Base-by-base conservation (phyloP, 2,329 filamentous ascomycete species). In the Alternaria incomplexa region DNA sequence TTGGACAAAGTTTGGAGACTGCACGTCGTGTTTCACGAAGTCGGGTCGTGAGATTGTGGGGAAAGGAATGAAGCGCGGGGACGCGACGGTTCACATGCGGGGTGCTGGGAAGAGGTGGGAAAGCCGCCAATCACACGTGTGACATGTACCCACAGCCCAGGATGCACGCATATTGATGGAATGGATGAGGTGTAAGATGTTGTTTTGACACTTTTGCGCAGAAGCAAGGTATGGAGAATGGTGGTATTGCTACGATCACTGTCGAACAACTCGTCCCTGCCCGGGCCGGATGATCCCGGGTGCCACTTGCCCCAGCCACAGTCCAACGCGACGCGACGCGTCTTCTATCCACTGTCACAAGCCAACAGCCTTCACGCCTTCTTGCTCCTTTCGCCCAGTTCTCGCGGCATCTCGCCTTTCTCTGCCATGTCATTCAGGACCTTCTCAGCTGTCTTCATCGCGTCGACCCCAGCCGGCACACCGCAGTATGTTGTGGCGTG, bases 401-500 rank as follows among this genome's bases (percentile, higher is more conserved):
- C 76, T 11, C 77, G 69, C 17, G 73, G 62, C 74, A 71, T 73
- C 62, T 84, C 81, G 15, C 79, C 81, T 71, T 82, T 82, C 65
- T 80, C 79, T 30, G 80, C 81, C 83, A 85, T 86, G 62, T 86
- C 85, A 53, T 83, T 80, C n/a, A 86, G 72, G 25, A 83, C 82
- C 69, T 78, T 83, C 69, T 85, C 84, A 6, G 85, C 83, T 23
- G 83, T 81, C 67, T 84, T 85, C 75, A 86, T 85, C 0, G 83
- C 85, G 64, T 86, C 85, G 36, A 86, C 83, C 6, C 85, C 85
- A 5, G 85, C 84, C 28, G 85, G 85, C 65, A 85, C 83, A 6
- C 85, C 86, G 67, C 83, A 86, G 67, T 87, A 87, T 25, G 82
- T 83, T 3, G 82, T 81, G 6, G 82, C 82, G 69, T 85, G 83